Base-by-base conservation (phyloP, 75 land plant species). In the Larix kaempferi region DNA sequence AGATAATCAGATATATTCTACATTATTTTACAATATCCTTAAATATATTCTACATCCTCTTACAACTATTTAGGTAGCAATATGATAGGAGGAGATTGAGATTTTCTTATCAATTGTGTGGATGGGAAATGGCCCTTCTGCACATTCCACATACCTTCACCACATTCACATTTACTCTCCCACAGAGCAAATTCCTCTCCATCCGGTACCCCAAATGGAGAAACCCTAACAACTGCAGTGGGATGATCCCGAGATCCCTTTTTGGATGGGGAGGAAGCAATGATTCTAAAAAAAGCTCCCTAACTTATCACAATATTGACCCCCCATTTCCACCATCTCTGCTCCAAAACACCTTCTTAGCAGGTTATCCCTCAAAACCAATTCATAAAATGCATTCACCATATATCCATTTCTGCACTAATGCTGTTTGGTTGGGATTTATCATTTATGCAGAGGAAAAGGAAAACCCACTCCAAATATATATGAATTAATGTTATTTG, bases 271-370 rank as follows among this genome's bases (percentile, higher is more conserved):
- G 73, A 6, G 11, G 13, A 5, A 69, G 41, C 73, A 44, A 35
- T 13, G 52, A 69, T 41, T 23, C 73, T 44, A 39, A 39, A 39
- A 39, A 41, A 22, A 21, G 39, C 73, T 21, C 52, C 22, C 58
- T 78, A 21, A 80, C 81, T 37, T 86, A 88, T 71, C 83, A 85
- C 80, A 79, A 88, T 12, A 71, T 86, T 72, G 88, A 84, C 58
- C 86, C 89, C 66, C 92, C 92, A 17, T 91, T 91, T 75, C 74
- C 88, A 1, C 79, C 74, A 13, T 84, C 88, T 63, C 78, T 91
- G 13, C 82, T 91, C 21, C 54, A 78, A 62, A 80, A 79, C 29
- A 91, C 92, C 14, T 86, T 84, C 79, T 69, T 90, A 55, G 66
- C 59, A 78, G 87, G 89, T 89, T 16, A 73, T 23, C n/a, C n/a